A percentile compares a stretch with the other conserved stretches of the same genome.
phyloP scores from a whole-genome alignment of 2,329 filamentous ascomycete genomes.

The Calonectria naviculata region DNA sequence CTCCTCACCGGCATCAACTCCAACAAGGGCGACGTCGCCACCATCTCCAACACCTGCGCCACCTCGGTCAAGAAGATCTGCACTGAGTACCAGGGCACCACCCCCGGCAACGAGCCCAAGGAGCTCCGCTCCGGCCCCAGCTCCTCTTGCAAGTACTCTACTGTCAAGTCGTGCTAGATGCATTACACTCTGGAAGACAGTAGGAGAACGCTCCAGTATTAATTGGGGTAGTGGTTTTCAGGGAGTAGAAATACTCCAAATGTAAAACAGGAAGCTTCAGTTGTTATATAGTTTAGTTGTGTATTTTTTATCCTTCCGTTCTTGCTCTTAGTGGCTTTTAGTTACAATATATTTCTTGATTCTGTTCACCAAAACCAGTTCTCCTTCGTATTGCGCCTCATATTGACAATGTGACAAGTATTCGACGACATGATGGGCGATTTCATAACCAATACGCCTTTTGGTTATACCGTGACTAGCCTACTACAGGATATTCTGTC shows the following conservation, averaged over 20 bases:
- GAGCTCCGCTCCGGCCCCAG: constrained; percentile 33
- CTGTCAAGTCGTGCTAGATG: constrained; percentile 35
- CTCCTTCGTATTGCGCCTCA: background rate
- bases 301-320: background rate
- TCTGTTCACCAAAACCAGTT: too few relatives aligned
- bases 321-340: background rate
- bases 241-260: background rate
- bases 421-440: background rate
- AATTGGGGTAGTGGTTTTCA: too few relatives aligned
- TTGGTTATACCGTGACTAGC: too few relatives aligned
- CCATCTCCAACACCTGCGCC: constrained; percentile 24
- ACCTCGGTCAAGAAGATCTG: constrained; percentile 25
- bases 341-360: background rate
- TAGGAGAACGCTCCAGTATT: background rate
- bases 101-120: constrained; percentile 40
- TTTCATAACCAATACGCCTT: too few relatives aligned
- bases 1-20: constrained; percentile 56
- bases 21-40: constrained; percentile 46
- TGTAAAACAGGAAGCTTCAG: background rate
- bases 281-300: background rate
- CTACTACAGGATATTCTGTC: too few relatives aligned
- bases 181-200: background rate
- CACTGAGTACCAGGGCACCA: constrained; percentile 23
- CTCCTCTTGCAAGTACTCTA: constrained; percentile 35
- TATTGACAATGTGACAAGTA: background rate